A percentile compares a stretch with the other conserved stretches of the same genome.
phyloP scores from a whole-genome alignment of 1,284 basidiomycete genomes.

The Cutaneotrichosporon arboriforme region DNA sequence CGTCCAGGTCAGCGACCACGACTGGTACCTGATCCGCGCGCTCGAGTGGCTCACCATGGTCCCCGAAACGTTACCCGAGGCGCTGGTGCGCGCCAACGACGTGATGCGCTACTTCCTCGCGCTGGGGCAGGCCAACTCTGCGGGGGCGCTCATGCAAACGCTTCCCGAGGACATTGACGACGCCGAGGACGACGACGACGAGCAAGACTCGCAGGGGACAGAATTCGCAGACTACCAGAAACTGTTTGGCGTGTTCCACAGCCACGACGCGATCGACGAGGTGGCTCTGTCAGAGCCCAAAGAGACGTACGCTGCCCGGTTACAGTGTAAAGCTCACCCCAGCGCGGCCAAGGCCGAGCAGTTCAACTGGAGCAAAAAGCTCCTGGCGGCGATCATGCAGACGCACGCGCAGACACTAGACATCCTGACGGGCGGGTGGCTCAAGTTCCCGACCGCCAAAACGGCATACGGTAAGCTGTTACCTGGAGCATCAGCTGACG shows the following conservation, averaged over 20 bases:
- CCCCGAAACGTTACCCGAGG: slow-evolving; percentile 66
- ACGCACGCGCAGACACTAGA: slow-evolving; percentile 45
- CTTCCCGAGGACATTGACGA: slow-evolving; percentile 53
- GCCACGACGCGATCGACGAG: slow-evolving; percentile 37
- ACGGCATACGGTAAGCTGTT: neutral
- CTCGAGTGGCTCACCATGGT: slow-evolving; percentile 91
- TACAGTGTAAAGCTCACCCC: slow-evolving; percentile 46
- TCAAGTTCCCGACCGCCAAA: slow-evolving; percentile 40
- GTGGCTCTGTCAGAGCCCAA: slow-evolving; percentile 25
- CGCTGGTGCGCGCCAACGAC: slow-evolving; percentile 75
- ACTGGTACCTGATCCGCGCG: slow-evolving; percentile 70
- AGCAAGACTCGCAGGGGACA: slow-evolving; percentile 17
- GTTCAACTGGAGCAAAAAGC: slow-evolving; percentile 28
- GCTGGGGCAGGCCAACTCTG: slow-evolving; percentile 65
- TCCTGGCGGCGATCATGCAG: slow-evolving; percentile 33
- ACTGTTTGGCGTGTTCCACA: slow-evolving; percentile 34
- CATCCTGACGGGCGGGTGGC: slow-evolving; percentile 52
- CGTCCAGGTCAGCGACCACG: slow-evolving; percentile 45
- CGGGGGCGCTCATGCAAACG: slow-evolving; percentile 59
- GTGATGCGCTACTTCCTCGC: slow-evolving; percentile 81
- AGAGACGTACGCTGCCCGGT: slow-evolving; percentile 29
- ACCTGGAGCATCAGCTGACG: neutral
- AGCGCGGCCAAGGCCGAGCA: slow-evolving; percentile 33
- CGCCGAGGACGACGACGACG: slow-evolving; percentile 3
- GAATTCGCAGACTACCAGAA: slow-evolving; percentile 31